phyloP scores from a whole-genome alignment of 2,329 filamentous ascomycete genomes.

The Onygenales sp. region DNA sequence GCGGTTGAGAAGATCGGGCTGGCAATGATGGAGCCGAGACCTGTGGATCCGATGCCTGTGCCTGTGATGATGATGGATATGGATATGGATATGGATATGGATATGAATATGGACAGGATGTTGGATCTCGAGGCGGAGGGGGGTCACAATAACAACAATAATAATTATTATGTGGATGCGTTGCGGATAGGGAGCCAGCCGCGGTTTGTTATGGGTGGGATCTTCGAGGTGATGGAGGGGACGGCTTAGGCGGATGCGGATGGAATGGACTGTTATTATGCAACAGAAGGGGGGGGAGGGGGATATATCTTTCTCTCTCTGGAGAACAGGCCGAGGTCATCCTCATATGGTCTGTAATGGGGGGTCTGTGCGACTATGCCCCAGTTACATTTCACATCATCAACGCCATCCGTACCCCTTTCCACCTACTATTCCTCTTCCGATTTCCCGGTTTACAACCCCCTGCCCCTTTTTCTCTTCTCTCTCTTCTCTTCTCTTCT shows the following conservation, averaged over 20 bases:
- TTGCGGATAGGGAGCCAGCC: slow-evolving; percentile 17
- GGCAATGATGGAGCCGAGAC: slow-evolving; percentile 36
- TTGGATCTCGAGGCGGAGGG: slow-evolving; percentile 1
- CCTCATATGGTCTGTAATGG: too few relatives aligned
- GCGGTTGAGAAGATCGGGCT: slow-evolving; percentile 31
- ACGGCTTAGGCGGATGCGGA: slow-evolving; percentile 15
- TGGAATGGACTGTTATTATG: not conserved
- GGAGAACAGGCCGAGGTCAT: too few relatives aligned
- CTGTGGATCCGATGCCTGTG: slow-evolving; percentile 25
- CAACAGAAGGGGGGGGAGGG: too few relatives aligned
- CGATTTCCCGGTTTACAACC: too few relatives aligned
- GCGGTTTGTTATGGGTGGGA: slow-evolving; percentile 37
- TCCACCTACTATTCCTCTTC: too few relatives aligned
- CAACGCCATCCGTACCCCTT: too few relatives aligned
- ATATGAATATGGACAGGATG: slow-evolving; percentile 4
- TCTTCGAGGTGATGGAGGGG: slow-evolving; percentile 39
- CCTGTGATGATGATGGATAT: not conserved
- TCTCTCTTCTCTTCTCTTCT: too few relatives aligned
- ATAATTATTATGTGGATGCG: not conserved
- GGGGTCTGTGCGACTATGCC: too few relatives aligned
- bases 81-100: slow-evolving; percentile 9
- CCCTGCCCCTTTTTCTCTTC: too few relatives aligned
- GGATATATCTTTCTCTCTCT: too few relatives aligned
- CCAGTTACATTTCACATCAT: too few relatives aligned
- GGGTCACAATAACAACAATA: not conserved